Conservation (phyloP, 2,329 filamentous ascomycete genomes). For the Botrytis tulipae region DNA sequence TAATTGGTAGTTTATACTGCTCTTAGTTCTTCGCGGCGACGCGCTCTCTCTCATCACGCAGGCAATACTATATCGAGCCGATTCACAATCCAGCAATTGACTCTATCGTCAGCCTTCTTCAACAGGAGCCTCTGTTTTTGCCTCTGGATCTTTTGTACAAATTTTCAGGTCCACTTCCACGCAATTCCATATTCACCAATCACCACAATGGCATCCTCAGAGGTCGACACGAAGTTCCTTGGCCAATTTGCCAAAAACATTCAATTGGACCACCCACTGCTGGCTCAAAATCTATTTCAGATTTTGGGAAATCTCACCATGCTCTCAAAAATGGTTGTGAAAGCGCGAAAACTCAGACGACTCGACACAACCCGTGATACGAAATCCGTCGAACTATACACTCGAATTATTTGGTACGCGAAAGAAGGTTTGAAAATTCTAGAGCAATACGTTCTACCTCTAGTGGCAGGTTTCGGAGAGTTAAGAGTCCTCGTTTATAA, state of each 20-base stretch:
- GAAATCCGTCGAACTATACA: constrained; percentile 77
- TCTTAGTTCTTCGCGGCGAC: neutral
- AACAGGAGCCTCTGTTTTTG: neutral
- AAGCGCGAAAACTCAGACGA: constrained; percentile 77
- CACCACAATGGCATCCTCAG: constrained; percentile 79
- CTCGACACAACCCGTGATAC: constrained; percentile 77
- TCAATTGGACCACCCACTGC: constrained; percentile 71
- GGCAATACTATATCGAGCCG: neutral
- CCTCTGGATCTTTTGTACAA: neutral
- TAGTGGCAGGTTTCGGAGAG: constrained; percentile 74
- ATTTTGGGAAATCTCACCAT: constrained; percentile 88
- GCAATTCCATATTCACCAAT: neutral
- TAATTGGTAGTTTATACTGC: neutral
- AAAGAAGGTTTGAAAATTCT: constrained; percentile 86
- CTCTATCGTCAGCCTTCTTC: neutral
- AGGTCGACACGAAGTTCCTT: constrained; percentile 96
- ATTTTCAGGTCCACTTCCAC: neutral
- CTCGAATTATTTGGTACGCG: constrained; percentile 93
- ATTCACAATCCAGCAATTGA: neutral
- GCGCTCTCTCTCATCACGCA: neutral
- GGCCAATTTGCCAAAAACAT: constrained; percentile 82
- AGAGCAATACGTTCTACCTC: constrained; percentile 83
- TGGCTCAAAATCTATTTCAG: constrained; percentile 83
- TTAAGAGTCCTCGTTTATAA: constrained; percentile 90
- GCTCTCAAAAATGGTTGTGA: constrained; percentile 78